Evolutionary conservation across 371 early-diverging fungal species (phyloP).

Genomic region (Mortierella sp.): DNA sequence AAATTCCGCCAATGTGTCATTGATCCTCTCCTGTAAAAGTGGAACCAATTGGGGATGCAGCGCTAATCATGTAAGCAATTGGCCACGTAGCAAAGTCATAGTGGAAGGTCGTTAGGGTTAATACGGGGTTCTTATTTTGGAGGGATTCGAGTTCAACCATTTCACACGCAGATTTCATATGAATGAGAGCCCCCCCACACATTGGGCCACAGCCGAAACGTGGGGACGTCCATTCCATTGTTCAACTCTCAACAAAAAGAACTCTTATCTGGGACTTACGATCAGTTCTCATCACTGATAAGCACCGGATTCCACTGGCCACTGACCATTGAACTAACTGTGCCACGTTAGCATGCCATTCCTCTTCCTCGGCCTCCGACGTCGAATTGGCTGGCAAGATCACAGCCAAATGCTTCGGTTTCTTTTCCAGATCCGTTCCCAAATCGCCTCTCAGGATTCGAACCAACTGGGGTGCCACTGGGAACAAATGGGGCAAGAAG

Average conservation of each 20-base stretch:
- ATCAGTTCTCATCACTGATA: conserved; percentile 44
- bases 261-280: conserved; percentile 15
- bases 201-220: too few relatives aligned
- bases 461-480: conserved; percentile 23
- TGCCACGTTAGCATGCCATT: conserved; percentile 32
- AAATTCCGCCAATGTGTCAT: conserved; percentile 17
- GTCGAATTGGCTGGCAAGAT: conserved; percentile 13
- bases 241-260: background rate
- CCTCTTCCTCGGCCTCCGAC: conserved; percentile 30
- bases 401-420: conserved; percentile 38
- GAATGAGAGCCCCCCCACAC: conserved; percentile 1
- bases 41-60: conserved; percentile 12
- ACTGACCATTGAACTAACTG: conserved; percentile 41
- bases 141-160: too few relatives aligned
- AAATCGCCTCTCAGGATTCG: conserved; percentile 34
- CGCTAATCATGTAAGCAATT: conserved; percentile 12
- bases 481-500: conserved; percentile 38
- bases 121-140: too few relatives aligned
- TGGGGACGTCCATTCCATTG: background rate
- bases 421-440: conserved; percentile 19
- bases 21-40: conserved; percentile 27
- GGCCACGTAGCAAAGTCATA: too few relatives aligned
- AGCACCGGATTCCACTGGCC: conserved; percentile 36
- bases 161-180: background rate
- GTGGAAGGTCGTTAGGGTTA: too few relatives aligned